Evolutionary conservation across 1,284 basidiomycete genomes (phyloP).

Genomic region (Marasmius oreades): DNA sequence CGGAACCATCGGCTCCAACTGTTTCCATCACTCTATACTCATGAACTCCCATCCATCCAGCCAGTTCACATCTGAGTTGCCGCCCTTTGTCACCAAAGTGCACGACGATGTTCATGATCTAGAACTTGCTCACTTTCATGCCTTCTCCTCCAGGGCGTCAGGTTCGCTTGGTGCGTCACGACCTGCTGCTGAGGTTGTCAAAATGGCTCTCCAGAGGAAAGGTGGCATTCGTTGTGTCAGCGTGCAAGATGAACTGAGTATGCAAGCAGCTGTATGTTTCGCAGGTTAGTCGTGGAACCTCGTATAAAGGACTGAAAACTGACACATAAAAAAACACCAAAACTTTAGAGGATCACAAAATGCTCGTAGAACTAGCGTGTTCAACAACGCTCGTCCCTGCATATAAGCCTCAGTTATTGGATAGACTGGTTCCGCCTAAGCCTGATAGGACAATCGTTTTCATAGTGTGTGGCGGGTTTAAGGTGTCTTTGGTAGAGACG

Average conservation of each 20-base stretch:
- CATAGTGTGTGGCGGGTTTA: slow-evolving; percentile 72
- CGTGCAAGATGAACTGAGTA: slow-evolving; percentile 64
- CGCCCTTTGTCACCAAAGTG: slow-evolving; percentile 34
- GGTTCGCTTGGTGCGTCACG: slow-evolving; percentile 67
- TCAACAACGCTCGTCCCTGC: slow-evolving; percentile 62
- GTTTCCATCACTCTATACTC: slow-evolving; percentile 68
- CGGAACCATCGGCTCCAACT: slow-evolving; percentile 69
- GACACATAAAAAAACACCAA: slow-evolving; percentile 8
- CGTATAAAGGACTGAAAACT: slow-evolving; percentile 3
- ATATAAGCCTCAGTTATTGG: slow-evolving; percentile 55
- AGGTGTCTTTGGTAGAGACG: slow-evolving; percentile 53
- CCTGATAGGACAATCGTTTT: slow-evolving; percentile 48
- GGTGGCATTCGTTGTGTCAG: slow-evolving; percentile 55
- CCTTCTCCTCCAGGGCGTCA: slow-evolving; percentile 60
- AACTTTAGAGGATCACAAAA: slow-evolving; percentile 65
- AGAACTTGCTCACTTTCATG: slow-evolving; percentile 49
- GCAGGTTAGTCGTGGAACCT: slow-evolving; percentile 41
- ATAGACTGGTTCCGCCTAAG: slow-evolving; percentile 39
- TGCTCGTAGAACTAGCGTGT: slow-evolving; percentile 70
- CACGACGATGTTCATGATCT: slow-evolving; percentile 39
- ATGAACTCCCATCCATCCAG: slow-evolving; percentile 40
- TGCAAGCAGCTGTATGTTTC: slow-evolving; percentile 53
- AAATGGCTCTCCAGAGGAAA: slow-evolving; percentile 54
- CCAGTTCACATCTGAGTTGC: slow-evolving; percentile 27
- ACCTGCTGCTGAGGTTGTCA: slow-evolving; percentile 55